phyloP scores from a whole-genome alignment of 768 basidiomycete genomes.

The Agaricus subrufescens region DNA sequence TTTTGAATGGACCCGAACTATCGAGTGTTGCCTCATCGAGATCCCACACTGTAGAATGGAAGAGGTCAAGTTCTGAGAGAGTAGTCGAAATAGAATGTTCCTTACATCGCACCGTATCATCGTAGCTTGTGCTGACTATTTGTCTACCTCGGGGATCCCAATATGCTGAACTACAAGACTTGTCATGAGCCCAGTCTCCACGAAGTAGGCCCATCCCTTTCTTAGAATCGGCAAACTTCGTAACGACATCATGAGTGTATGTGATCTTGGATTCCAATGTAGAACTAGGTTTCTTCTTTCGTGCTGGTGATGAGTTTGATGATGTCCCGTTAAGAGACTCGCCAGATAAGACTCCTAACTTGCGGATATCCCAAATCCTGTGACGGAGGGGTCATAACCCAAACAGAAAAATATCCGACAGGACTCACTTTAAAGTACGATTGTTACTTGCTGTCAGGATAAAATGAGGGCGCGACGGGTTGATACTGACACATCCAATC shows the following conservation, averaged over 20 bases:
- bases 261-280: conserved; percentile 16
- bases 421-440: conserved; percentile 59
- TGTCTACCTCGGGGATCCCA: conserved; percentile 81
- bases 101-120: conserved; percentile 70
- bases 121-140: conserved; percentile 83
- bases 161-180: conserved; percentile 78
- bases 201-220: conserved; percentile 53
- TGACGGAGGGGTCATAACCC: not conserved
- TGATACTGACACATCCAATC: conserved; percentile 77
- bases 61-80: not conserved
- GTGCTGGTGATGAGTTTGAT: conserved; percentile 21
- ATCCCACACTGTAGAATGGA: conserved; percentile 63
- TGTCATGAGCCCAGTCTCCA: conserved; percentile 64
- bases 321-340: conserved; percentile 23
- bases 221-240: conserved; percentile 45
- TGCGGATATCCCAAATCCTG: conserved; percentile 81
- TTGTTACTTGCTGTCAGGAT: conserved; percentile 76
- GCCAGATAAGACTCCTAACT: conserved; percentile 43
- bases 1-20: conserved; percentile 45
- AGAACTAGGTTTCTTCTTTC: not conserved
- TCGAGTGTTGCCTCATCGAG: conserved; percentile 48
- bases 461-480: conserved; percentile 62
- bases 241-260: conserved; percentile 38
- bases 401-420: not conserved
- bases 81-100: conserved; percentile 11